Percentiles rank a stretch among this genome's conserved stretches.
phyloP scores from a whole-genome alignment of 257 asterid species.

The Fraxinus excelsior region DNA sequence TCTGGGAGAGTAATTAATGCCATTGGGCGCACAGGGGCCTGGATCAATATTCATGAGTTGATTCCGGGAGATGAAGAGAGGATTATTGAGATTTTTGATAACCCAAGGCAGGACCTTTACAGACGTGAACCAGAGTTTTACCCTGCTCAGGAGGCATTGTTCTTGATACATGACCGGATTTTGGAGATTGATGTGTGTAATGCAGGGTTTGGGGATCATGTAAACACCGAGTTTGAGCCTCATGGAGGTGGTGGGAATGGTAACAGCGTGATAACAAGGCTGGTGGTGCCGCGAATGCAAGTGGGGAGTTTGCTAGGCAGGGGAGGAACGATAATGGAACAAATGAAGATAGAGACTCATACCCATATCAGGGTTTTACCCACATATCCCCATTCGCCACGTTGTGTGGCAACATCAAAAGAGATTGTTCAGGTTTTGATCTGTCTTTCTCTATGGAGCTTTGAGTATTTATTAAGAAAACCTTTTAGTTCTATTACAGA shows the following conservation, averaged over 20 bases:
- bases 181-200: conserved; percentile 60
- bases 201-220: conserved; percentile 51
- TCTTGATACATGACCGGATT: conserved; percentile 82
- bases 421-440: conserved; percentile 96
- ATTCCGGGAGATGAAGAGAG: conserved; percentile 84
- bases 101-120: conserved; percentile 74
- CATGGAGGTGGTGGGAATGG: conserved; percentile 34
- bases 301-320: conserved; percentile 91
- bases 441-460: conserved; percentile 20
- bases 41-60: conserved; percentile 88
- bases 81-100: conserved; percentile 85
- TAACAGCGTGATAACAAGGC: conserved; percentile 69
- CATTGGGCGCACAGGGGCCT: conserved; percentile 90
- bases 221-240: conserved; percentile 39
- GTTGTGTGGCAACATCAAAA: conserved; percentile 82
- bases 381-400: conserved; percentile 74
- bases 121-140: conserved; percentile 73
- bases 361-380: conserved; percentile 92
- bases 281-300: conserved; percentile 82
- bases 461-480: background rate
- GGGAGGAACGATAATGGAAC: conserved; percentile 97
- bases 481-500: too few species aligned
- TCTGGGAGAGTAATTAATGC: conserved; percentile 84
- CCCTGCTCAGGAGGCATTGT: conserved; percentile 91
- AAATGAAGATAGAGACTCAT: conserved; percentile 87